Evolutionary conservation across 1,284 basidiomycete genomes (phyloP).

Genomic region (Apiotrichum laibachii): DNA sequence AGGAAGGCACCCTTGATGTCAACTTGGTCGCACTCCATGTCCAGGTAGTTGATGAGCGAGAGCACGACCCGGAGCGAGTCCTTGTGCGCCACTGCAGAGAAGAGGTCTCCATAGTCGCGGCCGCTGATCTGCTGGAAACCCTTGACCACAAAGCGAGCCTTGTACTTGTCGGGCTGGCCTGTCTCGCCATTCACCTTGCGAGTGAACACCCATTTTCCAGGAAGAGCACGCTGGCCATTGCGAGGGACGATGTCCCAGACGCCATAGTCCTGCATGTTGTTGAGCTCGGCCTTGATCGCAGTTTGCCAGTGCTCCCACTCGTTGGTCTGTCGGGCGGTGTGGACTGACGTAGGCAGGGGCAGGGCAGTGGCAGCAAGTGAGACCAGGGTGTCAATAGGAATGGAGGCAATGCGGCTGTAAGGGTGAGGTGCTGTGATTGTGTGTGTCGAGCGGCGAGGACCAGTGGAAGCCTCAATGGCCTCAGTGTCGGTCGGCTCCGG

Average conservation of each 20-base stretch:
- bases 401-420: no score
- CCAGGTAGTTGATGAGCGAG: slow-evolving; percentile 23
- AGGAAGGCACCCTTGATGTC: slow-evolving; percentile 26
- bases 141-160: slow-evolving; percentile 21
- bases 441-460: no score
- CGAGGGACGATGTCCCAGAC: slow-evolving; percentile 21
- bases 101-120: slow-evolving; percentile 26
- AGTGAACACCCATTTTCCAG: slow-evolving; percentile 17
- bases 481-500: no score
- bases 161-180: slow-evolving; percentile 14
- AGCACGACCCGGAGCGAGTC: slow-evolving; percentile 27
- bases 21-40: slow-evolving; percentile 31
- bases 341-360: no score
- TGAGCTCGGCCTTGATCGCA: slow-evolving; percentile 22
- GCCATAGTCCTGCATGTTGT: slow-evolving; percentile 25
- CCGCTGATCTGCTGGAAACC: slow-evolving; percentile 19
- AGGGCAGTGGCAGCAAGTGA: neutral
- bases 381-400: no score
- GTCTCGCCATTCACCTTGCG: slow-evolving; percentile 22
- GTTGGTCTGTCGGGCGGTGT: neutral
- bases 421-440: no score
- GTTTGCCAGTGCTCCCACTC: slow-evolving; percentile 17
- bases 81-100: slow-evolving; percentile 27
- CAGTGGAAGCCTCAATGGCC: no score
- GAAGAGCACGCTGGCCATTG: neutral